Evolutionary conservation across 176 grass and related monocot species (phyloP).

Genomic region (Leersia perrieri): DNA sequence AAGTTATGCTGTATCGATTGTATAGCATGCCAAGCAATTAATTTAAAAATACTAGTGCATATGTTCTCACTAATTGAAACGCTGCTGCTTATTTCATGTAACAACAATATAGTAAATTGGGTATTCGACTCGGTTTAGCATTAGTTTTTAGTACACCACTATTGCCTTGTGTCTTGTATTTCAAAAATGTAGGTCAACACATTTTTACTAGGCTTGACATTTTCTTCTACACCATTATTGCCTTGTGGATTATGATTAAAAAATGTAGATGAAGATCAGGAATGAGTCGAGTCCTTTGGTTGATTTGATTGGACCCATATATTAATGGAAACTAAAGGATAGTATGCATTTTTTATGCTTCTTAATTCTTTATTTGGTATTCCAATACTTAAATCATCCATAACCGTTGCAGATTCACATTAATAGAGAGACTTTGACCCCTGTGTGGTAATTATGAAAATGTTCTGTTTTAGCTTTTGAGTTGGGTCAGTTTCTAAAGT

Average conservation of each 20-base stretch:
- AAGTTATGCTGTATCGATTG: neutral
- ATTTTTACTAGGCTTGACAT: conserved; percentile 3
- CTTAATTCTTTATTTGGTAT: neutral
- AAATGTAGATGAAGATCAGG: neutral
- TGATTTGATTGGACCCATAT: conserved; percentile 2
- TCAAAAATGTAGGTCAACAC: neutral
- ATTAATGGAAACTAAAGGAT: neutral
- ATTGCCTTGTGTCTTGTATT: neutral
- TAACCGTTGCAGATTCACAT: neutral
- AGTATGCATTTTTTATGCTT: neutral
- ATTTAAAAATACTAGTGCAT: neutral
- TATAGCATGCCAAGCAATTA: conserved; percentile 21
- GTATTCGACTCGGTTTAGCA: neutral
- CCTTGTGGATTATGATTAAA: neutral
- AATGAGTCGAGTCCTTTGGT: neutral
- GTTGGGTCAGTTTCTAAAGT: neutral
- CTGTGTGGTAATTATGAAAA: neutral
- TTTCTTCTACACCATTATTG: neutral
- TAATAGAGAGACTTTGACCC: neutral
- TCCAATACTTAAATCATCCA: neutral
- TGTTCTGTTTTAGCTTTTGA: neutral
- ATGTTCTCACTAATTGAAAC: conserved; percentile 17
- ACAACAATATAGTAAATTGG: neutral
- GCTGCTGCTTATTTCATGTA: neutral
- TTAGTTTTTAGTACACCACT: neutral